Conservation (phyloP, 306 rosid genomes). For the Myrica gale region DNA sequence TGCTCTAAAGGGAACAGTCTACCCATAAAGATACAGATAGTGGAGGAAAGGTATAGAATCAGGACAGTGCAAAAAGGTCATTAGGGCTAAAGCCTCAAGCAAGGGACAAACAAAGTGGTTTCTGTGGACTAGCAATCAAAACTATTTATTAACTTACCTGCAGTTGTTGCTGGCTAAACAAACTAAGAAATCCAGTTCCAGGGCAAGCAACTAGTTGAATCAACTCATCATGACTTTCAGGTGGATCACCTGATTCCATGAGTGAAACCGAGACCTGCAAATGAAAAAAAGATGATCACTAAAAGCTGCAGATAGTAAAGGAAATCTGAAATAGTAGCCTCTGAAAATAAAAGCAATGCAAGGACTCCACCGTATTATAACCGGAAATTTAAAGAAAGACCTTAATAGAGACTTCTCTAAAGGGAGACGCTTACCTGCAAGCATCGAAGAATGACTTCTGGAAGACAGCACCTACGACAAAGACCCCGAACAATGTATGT, state of each 20-base stretch:
- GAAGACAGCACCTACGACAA: conserved; percentile 91
- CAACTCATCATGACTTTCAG: conserved; percentile 71
- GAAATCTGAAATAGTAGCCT: neutral
- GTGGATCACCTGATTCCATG: conserved; percentile 57
- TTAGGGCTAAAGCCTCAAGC: conserved; percentile 19
- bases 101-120: conserved; percentile 1
- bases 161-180: conserved; percentile 94
- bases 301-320: conserved; percentile 13
- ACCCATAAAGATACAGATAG: neutral
- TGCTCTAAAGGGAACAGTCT: neutral
- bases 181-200: conserved; percentile 59
- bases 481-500: conserved; percentile 79
- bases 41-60: conserved; percentile 9
- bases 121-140: conserved; percentile 16
- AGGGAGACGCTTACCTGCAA: conserved; percentile 67
- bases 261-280: conserved; percentile 80
- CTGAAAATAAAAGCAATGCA: neutral
- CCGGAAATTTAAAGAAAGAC: neutral
- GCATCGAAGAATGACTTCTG: conserved; percentile 88
- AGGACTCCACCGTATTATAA: neutral
- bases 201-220: conserved; percentile 71
- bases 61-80: neutral
- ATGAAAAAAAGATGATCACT: conserved; percentile 22
- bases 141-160: conserved; percentile 49
- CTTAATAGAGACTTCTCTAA: neutral